Evolutionary conservation across 202 grass and related monocot genomes (phyloP), one percentile per base, ranked within the genome.

Genomic region (Cymbopogon flexuosus): DNA sequence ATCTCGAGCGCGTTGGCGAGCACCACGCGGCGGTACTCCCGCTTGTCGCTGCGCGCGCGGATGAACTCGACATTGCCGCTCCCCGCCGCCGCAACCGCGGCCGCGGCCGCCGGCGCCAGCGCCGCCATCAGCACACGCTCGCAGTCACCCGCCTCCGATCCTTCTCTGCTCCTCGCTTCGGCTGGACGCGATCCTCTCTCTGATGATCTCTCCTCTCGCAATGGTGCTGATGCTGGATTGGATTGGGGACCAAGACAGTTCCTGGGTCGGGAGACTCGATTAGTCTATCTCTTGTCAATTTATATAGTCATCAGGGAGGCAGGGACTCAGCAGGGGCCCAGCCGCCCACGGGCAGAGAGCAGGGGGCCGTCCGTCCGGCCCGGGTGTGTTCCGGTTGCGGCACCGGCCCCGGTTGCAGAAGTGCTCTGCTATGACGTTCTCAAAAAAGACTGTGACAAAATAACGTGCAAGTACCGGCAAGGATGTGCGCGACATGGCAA

Each of bases 21-120:
- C 84, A 94, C 79, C 86, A 98, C 77, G 49, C 92, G 89, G 12
- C 92, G 84, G 82, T 98, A 98, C 79, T 91, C 88, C 65, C 92
- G 82, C 70, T 90, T 93, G 83, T 98, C 92, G 83, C 49, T 94
- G 60, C 88, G 95, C 76, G 89, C 84, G 70, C 89, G 88, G 75
- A 98, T 88, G 90, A 98, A 94, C 68, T 95, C 90, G 43, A 93
- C 90, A 77, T 93, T 82, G 57, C 88, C 72, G 57, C n/a, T 59
- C 30, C 24, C 86, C 36, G 23, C 60, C 63, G 71, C 81, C 76
- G 13, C 5, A 46, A 3, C 29, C 56, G 3, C 29, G 6, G n/a
- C 58, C 30, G 8, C 16, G 49, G 35, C 33, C 27, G 36, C 16
- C 56, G 3, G 35, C 27, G 36, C 16, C 56, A 2, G 35, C 29